A percentile compares a stretch with the other conserved stretches of the same genome.
Conservation (phyloP, 352 stramenopile genomes). For the Phytophthora chlamydospora region DNA sequence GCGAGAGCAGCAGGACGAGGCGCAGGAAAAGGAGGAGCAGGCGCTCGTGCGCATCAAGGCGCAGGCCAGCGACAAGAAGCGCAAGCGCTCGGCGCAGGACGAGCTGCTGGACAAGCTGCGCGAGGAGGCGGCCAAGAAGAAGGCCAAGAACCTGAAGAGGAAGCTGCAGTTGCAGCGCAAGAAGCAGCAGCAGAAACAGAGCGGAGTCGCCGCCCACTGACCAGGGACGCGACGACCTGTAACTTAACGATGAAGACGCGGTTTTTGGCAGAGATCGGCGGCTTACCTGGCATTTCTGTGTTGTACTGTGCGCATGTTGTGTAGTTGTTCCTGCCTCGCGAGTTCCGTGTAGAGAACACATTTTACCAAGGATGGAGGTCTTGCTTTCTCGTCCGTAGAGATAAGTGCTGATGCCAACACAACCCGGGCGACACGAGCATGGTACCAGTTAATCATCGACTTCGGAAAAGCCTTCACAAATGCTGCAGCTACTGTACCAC, state of each 20-base stretch:
- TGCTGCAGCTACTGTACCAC: too few species aligned
- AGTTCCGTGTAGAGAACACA: too few species aligned
- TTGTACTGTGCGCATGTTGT: too few species aligned
- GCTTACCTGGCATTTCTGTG: too few species aligned
- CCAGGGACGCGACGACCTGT: constrained; percentile 7
- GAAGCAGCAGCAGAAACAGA: constrained; percentile 58
- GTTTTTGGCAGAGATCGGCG: background rate
- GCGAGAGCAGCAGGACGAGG: constrained; percentile 38
- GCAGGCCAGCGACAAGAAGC: constrained; percentile 49
- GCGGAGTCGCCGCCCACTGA: constrained; percentile 14
- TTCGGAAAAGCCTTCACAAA: too few species aligned
- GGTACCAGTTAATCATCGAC: too few species aligned
- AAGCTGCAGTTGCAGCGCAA: constrained; percentile 80
- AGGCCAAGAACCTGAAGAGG: constrained; percentile 78
- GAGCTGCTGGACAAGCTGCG: constrained; percentile 72
- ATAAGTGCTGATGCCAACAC: too few species aligned
- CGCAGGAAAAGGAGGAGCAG: constrained; percentile 64
- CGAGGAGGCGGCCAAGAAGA: constrained; percentile 67
- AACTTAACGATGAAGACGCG: constrained; percentile 24
- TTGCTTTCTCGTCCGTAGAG: too few species aligned
- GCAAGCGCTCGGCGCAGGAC: constrained; percentile 71
- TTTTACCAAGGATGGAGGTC: too few species aligned
- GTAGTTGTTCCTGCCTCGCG: background rate
- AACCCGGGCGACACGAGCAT: too few species aligned
- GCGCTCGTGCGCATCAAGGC: constrained; percentile 56